Percentiles rank a stretch among this genome's conserved stretches.
phyloP scores from a whole-genome alignment of 768 basidiomycete genomes.

The Hydnomerulius pinastri region DNA sequence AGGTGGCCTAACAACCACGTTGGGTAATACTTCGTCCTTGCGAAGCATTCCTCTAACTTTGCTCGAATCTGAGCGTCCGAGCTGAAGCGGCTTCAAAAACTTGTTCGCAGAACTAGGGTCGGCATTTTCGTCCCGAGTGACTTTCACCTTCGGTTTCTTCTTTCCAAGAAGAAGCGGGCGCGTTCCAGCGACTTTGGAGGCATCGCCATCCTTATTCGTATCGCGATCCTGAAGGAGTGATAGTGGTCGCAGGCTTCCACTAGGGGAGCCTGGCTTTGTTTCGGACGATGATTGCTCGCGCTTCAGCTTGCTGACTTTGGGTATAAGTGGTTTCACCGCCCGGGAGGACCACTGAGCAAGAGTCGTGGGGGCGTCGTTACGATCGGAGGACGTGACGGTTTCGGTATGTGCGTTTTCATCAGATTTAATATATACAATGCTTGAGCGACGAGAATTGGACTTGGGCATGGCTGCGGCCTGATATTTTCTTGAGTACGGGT shows the following conservation, averaged over 20 bases:
- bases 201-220: slow-evolving; percentile 36
- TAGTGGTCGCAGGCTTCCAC: slow-evolving; percentile 58
- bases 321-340: slow-evolving; percentile 53
- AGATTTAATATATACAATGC: slow-evolving; percentile 67
- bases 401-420: slow-evolving; percentile 38
- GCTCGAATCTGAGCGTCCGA: slow-evolving; percentile 63
- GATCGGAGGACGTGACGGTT: not conserved
- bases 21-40: slow-evolving; percentile 56
- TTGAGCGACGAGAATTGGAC: slow-evolving; percentile 47
- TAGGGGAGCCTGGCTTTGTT: slow-evolving; percentile 41
- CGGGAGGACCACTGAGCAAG: slow-evolving; percentile 51
- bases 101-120: slow-evolving; percentile 39
- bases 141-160: slow-evolving; percentile 45
- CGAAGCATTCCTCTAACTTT: slow-evolving; percentile 60
- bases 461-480: slow-evolving; percentile 23
- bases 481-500: slow-evolving; percentile 16
- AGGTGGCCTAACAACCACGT: slow-evolving; percentile 63
- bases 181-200: slow-evolving; percentile 31
- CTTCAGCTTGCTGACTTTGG: slow-evolving; percentile 50
- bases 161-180: slow-evolving; percentile 61
- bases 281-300: slow-evolving; percentile 34
- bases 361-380: slow-evolving; percentile 23
- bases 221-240: slow-evolving; percentile 64
- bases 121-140: slow-evolving; percentile 35
- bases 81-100: slow-evolving; percentile 59